Percentiles rank a stretch among this genome's conserved stretches.
phyloP scores from a whole-genome alignment of 257 asterid genomes.

The Prunella vulgaris region DNA sequence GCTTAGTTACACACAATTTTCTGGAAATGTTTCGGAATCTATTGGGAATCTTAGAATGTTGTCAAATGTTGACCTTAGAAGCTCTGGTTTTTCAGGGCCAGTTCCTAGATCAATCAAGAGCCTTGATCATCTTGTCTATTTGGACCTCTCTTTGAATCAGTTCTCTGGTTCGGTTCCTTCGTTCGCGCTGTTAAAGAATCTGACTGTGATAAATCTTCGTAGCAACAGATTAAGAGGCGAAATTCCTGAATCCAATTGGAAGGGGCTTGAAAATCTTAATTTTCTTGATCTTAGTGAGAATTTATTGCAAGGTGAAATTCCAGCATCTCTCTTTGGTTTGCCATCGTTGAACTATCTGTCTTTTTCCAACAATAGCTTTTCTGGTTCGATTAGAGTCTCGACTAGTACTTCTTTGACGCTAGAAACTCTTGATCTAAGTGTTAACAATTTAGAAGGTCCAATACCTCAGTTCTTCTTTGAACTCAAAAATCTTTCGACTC shows the following conservation, averaged over 20 bases:
- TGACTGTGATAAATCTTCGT: slow-evolving; percentile 18
- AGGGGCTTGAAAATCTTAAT: slow-evolving; percentile 38
- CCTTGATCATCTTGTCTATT: slow-evolving; percentile 34
- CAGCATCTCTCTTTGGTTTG: slow-evolving; percentile 36
- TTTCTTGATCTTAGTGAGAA: slow-evolving; percentile 37
- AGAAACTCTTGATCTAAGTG: slow-evolving; percentile 35
- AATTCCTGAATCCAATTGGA: slow-evolving; percentile 31
- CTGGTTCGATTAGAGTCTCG: slow-evolving; percentile 29
- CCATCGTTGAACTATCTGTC: slow-evolving; percentile 28
- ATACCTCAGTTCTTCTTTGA: slow-evolving; percentile 45
- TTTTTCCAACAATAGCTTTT: slow-evolving; percentile 40
- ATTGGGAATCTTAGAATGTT: slow-evolving; percentile 42
- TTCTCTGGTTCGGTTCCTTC: slow-evolving; percentile 47
- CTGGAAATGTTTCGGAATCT: slow-evolving; percentile 47
- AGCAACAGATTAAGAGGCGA: slow-evolving; percentile 36
- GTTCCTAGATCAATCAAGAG: slow-evolving; percentile 44
- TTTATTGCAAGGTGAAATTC: slow-evolving; percentile 38
- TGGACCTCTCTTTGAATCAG: slow-evolving; percentile 37
- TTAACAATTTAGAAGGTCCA: slow-evolving; percentile 47
- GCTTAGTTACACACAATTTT: slow-evolving; percentile 38
- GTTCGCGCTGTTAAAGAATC: slow-evolving; percentile 37
- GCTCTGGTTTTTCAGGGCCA: slow-evolving; percentile 42
- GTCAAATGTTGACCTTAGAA: slow-evolving; percentile 30
- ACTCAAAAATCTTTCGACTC: slow-evolving; percentile 27
- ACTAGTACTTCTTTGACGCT: slow-evolving; percentile 12